Evolutionary conservation across 371 early-diverging fungal genomes (phyloP).

Genomic region (Capillidium rhysosporum): DNA sequence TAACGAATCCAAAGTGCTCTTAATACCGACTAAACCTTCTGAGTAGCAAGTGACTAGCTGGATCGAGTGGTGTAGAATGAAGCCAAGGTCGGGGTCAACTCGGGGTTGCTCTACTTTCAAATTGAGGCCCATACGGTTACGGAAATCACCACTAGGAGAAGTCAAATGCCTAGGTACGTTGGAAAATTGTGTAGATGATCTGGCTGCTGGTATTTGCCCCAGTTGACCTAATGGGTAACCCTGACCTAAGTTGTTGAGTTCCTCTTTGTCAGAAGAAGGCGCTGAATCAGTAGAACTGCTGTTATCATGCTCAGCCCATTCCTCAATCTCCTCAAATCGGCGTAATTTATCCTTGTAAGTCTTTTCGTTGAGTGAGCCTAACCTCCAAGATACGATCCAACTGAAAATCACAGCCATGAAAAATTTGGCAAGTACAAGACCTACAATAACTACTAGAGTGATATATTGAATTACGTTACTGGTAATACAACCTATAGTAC

Average conservation of each 20-base stretch:
- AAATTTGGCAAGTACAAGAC: constrained; percentile 62
- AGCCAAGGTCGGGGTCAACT: constrained; percentile 15
- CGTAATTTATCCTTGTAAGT: constrained; percentile 33
- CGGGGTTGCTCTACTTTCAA: background rate
- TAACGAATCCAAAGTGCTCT: constrained; percentile 88
- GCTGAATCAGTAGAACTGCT: background rate
- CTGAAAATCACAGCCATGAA: constrained; percentile 61
- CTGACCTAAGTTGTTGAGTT: no score
- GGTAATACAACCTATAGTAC: constrained; percentile 55
- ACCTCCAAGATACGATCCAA: constrained; percentile 53
- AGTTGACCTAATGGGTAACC: background rate
- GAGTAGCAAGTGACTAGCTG: constrained; percentile 77
- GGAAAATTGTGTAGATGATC: background rate
- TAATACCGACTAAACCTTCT: constrained; percentile 74
- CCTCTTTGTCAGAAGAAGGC: background rate
- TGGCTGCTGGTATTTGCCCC: background rate
- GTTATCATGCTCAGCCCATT: constrained; percentile 30
- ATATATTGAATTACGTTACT: constrained; percentile 53
- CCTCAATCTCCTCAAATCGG: constrained; percentile 31
- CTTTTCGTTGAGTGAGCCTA: constrained; percentile 50
- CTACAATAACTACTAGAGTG: constrained; percentile 53
- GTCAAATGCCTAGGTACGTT: background rate
- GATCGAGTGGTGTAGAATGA: constrained; percentile 43
- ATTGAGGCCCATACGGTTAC: background rate
- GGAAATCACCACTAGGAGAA: background rate